phyloP scores from a whole-genome alignment of 1,284 basidiomycete genomes.

The Ceratobasidium sp. region DNA sequence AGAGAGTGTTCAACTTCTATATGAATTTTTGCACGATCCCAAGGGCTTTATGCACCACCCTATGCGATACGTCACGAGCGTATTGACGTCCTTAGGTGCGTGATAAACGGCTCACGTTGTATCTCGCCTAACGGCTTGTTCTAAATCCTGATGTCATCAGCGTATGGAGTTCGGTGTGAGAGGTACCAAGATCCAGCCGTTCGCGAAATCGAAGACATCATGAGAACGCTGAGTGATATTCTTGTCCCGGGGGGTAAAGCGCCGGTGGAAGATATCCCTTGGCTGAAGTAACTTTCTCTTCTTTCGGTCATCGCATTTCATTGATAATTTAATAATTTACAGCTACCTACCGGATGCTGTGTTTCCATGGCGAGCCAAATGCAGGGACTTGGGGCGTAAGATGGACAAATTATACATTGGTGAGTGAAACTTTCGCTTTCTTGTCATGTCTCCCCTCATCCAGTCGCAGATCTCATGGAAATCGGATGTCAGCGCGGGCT shows the following conservation, averaged over 20 bases:
- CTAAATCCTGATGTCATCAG: not conserved
- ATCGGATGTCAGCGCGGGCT: conserved; percentile 10
- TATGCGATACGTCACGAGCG: conserved; percentile 43
- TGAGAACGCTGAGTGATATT: not conserved
- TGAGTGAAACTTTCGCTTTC: not conserved
- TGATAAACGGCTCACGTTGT: not conserved
- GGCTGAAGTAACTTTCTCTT: not conserved
- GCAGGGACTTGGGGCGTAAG: not conserved
- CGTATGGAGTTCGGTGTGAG: conserved; percentile 13
- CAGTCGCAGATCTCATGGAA: conserved; percentile 4
- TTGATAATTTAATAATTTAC: not conserved
- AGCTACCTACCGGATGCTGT: conserved; percentile 18
- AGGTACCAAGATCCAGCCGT: not conserved
- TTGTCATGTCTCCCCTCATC: not conserved
- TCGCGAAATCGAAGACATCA: conserved; percentile 8
- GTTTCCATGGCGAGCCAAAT: conserved; percentile 25
- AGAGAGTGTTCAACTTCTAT: conserved; percentile 37
- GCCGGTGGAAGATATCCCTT: not conserved
- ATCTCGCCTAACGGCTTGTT: not conserved
- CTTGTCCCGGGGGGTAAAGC: not conserved
- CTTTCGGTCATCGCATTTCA: not conserved
- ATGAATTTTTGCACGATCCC: conserved; percentile 41
- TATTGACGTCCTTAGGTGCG: conserved; percentile 35
- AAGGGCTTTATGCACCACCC: conserved; percentile 39
- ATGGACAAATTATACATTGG: conserved; percentile 31